Evolutionary conservation across 768 basidiomycete species (phyloP).

Genomic region (Clavaria fumosa): DNA sequence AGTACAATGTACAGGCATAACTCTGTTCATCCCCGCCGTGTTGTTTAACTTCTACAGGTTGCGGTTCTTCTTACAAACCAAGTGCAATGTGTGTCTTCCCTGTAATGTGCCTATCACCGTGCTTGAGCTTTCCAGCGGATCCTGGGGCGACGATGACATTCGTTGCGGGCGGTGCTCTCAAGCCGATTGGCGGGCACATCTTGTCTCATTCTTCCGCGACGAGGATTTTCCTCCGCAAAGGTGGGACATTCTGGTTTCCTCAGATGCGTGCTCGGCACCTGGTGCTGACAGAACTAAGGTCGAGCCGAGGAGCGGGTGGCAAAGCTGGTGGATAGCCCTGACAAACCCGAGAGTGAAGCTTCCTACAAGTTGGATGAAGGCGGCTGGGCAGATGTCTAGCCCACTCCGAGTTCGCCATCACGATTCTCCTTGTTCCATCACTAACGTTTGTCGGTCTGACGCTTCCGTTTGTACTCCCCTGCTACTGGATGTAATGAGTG

Average conservation of each 20-base stretch:
- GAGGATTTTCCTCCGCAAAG: constrained; percentile 78
- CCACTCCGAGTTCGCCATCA: background rate
- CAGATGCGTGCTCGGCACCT: background rate
- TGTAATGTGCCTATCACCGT: background rate
- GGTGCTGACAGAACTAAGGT: constrained; percentile 26
- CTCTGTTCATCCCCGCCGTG: background rate
- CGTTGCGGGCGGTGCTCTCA: constrained; percentile 83
- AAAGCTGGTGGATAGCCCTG: constrained; percentile 80
- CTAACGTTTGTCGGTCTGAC: too few relatives aligned
- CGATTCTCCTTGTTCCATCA: too few relatives aligned
- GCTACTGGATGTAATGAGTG: too few relatives aligned
- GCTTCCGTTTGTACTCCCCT: too few relatives aligned
- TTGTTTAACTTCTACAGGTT: constrained; percentile 32
- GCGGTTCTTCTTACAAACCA: constrained; percentile 85
- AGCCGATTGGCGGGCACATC: constrained; percentile 84
- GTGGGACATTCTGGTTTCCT: constrained; percentile 18
- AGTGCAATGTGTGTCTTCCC: constrained; percentile 52
- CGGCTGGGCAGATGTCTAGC: constrained; percentile 74
- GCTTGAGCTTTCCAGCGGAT: constrained; percentile 39
- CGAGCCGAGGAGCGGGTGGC: constrained; percentile 85
- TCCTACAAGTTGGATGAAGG: constrained; percentile 87
- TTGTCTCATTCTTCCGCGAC: constrained; percentile 83
- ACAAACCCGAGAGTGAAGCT: constrained; percentile 80
- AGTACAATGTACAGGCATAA: constrained; percentile 51
- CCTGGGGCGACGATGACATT: constrained; percentile 94